Evolutionary conservation across 192 early-diverging fungal species (phyloP).

Genomic region (Backusella liffmaniae): DNA sequence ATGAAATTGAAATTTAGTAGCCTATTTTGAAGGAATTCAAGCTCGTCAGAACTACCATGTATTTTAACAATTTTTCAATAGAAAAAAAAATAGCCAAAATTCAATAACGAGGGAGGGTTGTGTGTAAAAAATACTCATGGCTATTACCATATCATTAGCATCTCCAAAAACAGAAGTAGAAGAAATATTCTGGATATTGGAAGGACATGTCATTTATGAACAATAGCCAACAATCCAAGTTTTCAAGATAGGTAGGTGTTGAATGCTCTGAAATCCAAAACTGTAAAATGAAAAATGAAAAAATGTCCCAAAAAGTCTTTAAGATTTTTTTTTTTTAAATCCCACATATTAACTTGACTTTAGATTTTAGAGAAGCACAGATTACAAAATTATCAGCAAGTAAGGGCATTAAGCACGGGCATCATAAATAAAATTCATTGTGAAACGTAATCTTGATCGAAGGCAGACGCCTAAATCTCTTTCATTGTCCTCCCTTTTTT

Average conservation of each 20-base stretch:
- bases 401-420: neutral
- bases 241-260: neutral
- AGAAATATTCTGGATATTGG: no score
- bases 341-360: neutral
- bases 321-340: neutral
- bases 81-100: no score
- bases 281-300: neutral
- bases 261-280: neutral
- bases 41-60: no score
- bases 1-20: neutral
- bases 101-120: no score
- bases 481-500: neutral
- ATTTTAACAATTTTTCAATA: neutral
- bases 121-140: no score
- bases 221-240: no score
- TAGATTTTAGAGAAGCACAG: neutral
- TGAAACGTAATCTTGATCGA: neutral
- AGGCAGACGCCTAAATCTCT: no score
- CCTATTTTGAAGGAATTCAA: no score
- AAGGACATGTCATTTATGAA: no score
- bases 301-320: neutral
- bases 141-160: no score
- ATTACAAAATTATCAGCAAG: neutral
- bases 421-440: neutral
- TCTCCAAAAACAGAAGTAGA: no score